Base-by-base conservation (phyloP, 257 asterid species). In the Solanum lycopersicoides region DNA sequence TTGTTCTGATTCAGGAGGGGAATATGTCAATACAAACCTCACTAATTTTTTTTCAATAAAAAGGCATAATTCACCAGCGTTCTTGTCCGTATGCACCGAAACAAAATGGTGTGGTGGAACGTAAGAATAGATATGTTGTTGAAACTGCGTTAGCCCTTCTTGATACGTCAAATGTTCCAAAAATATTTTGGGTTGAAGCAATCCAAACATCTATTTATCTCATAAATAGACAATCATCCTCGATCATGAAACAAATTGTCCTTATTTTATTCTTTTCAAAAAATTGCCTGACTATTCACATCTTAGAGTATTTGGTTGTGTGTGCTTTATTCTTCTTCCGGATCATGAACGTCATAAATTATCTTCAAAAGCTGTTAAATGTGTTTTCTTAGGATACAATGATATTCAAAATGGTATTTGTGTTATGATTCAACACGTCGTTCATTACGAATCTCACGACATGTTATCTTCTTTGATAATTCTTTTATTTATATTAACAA, bases 101-200 rank as follows among this genome's bases (percentile, higher is more conserved):
- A 53, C 60, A 86, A 88, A 86, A 88, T 86, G 65, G 87, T 12
- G 86, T 71, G 20, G 85, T 72, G 7, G 89, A 88, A 66, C 41
- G 76, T 9, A 86, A 88, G 44, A 79, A 86, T 30, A 86, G n/a
- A 25, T 87, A 88, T 68, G 85, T 68, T 23, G 7, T 88, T 14
- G 87, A 88, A 80, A 86, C 35, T 34, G 60, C 79, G 4, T n/a
- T 82, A 86, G 35, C 87, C 82, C 87, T 88, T 34, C 59, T 88
- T 18, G 53, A 53, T 20, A 39, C 79, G 30, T 84, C 86, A 73
- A 16, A 44, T 63, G 74, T 85, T 16, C 86, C 88, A 16, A 16
- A 71, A 30, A 7, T 15, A 59, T 85, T 85, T 84, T 85, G 86
- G 82, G 47, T 32, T 16, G 88, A 76, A 44, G 86, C 28, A 21